Evolutionary conservation across 1,284 basidiomycete species (phyloP).

Genomic region (Taiwanofungus camphoratus): DNA sequence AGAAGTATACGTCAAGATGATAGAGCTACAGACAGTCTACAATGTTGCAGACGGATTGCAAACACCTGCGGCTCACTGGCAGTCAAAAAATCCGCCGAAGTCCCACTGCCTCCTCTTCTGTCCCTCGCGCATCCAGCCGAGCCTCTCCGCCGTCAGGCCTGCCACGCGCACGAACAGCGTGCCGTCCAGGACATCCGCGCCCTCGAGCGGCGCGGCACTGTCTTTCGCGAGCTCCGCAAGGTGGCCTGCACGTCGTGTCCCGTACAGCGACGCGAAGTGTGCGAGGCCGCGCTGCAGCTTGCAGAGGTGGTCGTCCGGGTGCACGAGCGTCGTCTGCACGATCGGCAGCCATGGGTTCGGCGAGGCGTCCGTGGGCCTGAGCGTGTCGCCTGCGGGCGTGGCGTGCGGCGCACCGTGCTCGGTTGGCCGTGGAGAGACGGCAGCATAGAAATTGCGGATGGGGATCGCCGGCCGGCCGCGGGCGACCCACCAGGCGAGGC

Average conservation of each 20-base stretch:
- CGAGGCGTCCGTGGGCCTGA: constrained; percentile 27
- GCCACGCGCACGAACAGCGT: constrained; percentile 52
- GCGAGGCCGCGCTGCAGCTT: constrained; percentile 55
- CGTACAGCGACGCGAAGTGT: constrained; percentile 47
- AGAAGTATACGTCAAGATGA: too few relatives aligned
- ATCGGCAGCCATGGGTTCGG: constrained; percentile 55
- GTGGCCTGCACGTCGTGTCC: constrained; percentile 33
- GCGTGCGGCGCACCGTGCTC: constrained; percentile 26
- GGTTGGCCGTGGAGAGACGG: constrained; percentile 15
- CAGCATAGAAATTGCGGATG: constrained; percentile 32
- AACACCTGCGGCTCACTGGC: too few relatives aligned
- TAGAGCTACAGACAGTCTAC: too few relatives aligned
- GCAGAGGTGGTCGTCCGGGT: constrained; percentile 59
- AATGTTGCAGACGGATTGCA: too few relatives aligned
- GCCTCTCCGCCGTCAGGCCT: constrained; percentile 40
- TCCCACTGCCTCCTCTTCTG: constrained; percentile 28
- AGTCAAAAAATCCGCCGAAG: constrained; percentile 19
- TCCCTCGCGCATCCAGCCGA: constrained; percentile 51
- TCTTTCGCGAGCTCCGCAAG: constrained; percentile 24
- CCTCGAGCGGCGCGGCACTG: constrained; percentile 37
- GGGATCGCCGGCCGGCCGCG: constrained; percentile 31
- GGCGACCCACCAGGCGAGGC: constrained; percentile 32
- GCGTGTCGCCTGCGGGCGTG: constrained; percentile 27
- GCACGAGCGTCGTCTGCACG: constrained; percentile 40
- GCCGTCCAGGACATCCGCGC: constrained; percentile 50